These are phyloP conservation scores for Lasiodiplodia theobromae DNA, from an alignment of 2,329 filamentous ascomycete species.

Conservation along the genomic window DNA sequence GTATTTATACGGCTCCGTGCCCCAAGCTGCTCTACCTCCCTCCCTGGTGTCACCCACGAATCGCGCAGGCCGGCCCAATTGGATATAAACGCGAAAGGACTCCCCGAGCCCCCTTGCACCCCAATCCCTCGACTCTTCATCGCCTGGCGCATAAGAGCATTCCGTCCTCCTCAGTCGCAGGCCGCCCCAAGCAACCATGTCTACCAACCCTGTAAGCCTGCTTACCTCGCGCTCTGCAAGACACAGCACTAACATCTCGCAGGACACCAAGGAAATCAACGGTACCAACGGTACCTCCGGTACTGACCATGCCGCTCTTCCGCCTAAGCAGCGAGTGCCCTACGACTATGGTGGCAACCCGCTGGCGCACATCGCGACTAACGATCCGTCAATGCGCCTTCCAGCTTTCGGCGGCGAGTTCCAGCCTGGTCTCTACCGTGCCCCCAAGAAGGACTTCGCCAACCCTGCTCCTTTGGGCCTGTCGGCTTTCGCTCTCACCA, in stretches of 20 bases:
- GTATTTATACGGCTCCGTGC: slow-evolving; percentile 27
- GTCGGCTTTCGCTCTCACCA: slow-evolving; percentile 66
- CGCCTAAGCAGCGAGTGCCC: slow-evolving; percentile 50
- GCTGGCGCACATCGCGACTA: slow-evolving; percentile 58
- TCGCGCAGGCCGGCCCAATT: slow-evolving; percentile 22
- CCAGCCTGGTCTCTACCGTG: slow-evolving; percentile 61
- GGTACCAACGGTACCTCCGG: slow-evolving; percentile 42
- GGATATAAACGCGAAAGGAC: slow-evolving; percentile 17
- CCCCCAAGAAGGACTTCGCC: slow-evolving; percentile 51
- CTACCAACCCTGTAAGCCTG: slow-evolving; percentile 42
- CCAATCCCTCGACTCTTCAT: slow-evolving; percentile 12
- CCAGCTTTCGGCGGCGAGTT: slow-evolving; percentile 60
- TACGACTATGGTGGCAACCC: slow-evolving; percentile 62
- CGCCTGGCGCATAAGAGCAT: slow-evolving; percentile 16
- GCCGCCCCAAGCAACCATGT: neutral
- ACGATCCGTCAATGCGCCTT: slow-evolving; percentile 54
- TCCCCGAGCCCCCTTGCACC: slow-evolving; percentile 17
- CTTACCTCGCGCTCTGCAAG: neutral
- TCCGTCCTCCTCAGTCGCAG: neutral
- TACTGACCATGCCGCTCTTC: slow-evolving; percentile 46
- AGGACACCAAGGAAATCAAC: slow-evolving; percentile 33
- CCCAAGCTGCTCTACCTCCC: slow-evolving; percentile 21
- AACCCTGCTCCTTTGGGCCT: slow-evolving; percentile 65
- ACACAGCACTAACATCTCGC: slow-evolving; percentile 8
- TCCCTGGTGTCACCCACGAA: slow-evolving; percentile 25